Base-by-base conservation (phyloP, 2,329 filamentous ascomycete species). In the Curvularia verruculosa region DNA sequence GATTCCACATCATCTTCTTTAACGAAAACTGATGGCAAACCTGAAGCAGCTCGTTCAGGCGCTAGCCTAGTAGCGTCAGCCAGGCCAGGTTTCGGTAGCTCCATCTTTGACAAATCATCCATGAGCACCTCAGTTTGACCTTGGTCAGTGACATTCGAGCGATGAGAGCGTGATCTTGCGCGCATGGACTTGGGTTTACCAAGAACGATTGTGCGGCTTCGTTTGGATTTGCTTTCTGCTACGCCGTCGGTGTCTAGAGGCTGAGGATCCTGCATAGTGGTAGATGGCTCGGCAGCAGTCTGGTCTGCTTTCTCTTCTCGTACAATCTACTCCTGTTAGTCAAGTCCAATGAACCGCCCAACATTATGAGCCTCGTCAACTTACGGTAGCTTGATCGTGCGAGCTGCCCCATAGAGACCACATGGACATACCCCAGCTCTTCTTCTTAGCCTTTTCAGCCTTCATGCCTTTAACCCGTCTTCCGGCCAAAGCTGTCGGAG, bases 371-470 rank as follows among this genome's bases (percentile, higher is more conserved):
- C 44, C 12, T 9, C n/a, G n/a, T 29, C 12, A 8, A 61, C 71
- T 54, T 67, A 96, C 82, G 0, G 89, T 90, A 60, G 83, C 83
- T 74, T 94, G 85, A 71, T 98, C 95, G 70, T 97, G 92, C 72
- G 90, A 96, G 44, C 89, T 93, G 13, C 91, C 92, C 90, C 92
- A 96, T 1, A 89, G 81, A 48, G 87, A 90, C 94, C 94, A 98
- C 63, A 97, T 79, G 2, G 88, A 86, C 74, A 97, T 81, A 7
- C 89, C 91, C 77, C 89, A 85, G 63, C 90, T 92, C 81, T 85
- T 88, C 64, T 82, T 87, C 71, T 83, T 83, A 66, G 81, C 81
- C 60, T 83, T 81, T n/a, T 81, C 74, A 64, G 72, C 71, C 53
- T 77, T 74, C 78, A 58, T 81, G 70, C 46, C 80, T 34, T 79